A percentile compares a stretch with the other conserved stretches of the same genome.
phyloP scores from a whole-genome alignment of 305 asterid species.

The Solanum hybrid region DNA sequence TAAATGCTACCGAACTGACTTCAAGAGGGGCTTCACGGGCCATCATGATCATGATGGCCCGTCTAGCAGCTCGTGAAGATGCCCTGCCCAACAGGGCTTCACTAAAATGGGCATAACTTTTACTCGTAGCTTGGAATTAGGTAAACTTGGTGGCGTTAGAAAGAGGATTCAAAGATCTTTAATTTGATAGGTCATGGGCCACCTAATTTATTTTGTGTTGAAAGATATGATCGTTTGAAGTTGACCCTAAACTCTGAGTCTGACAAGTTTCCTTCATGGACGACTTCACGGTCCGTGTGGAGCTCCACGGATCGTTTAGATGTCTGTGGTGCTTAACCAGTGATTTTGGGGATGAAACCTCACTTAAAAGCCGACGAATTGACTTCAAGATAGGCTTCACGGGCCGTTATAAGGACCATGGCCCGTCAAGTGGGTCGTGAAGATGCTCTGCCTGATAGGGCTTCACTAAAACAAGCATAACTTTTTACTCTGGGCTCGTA shows the following conservation, averaged over 20 bases:
- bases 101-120: not conserved
- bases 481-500: not conserved
- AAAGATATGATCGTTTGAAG: not conserved
- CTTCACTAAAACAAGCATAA: not conserved
- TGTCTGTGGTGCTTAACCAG: not conserved
- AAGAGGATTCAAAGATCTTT: no score
- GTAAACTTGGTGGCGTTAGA: not conserved
- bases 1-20: not conserved
- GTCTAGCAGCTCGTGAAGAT: not conserved
- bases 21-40: not conserved
- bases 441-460: not conserved
- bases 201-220: not conserved
- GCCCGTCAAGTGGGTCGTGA: not conserved
- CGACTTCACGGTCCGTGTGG: not conserved
- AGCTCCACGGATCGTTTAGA: not conserved
- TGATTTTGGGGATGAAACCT: not conserved
- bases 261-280: not conserved
- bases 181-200: not conserved
- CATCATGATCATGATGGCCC: not conserved
- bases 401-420: not conserved
- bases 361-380: not conserved
- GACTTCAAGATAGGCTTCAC: not conserved
- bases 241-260: not conserved
- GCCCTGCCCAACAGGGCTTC: not conserved
- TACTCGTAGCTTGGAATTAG: not conserved